A percentile compares a stretch with the other conserved stretches of the same genome.
Evolutionary conservation across 2,329 filamentous ascomycete species (phyloP).

Genomic region (Pseudogymnoascus sp.): DNA sequence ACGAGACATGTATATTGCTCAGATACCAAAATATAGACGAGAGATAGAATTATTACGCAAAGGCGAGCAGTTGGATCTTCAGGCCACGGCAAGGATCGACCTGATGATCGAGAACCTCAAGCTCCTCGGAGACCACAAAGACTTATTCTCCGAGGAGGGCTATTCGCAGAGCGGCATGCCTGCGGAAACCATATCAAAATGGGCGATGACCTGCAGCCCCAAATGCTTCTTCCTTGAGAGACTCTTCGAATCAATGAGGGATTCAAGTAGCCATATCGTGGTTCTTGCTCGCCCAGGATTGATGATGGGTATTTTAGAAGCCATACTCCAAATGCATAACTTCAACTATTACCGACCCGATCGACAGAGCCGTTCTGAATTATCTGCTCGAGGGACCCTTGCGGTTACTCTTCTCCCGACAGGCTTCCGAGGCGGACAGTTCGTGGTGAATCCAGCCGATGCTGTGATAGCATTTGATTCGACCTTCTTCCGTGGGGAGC

Average conservation of each 20-base stretch:
- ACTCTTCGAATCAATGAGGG: constrained; percentile 39
- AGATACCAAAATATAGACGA: constrained; percentile 36
- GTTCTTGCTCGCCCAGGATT: constrained; percentile 44
- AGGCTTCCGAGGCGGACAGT: constrained; percentile 13
- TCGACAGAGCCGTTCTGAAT: constrained; percentile 24
- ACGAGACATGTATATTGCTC: constrained; percentile 44
- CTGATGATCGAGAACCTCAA: constrained; percentile 42
- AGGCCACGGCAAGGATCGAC: constrained; percentile 40
- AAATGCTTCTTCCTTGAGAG: constrained; percentile 53
- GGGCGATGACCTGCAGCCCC: constrained; percentile 46
- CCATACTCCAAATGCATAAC: constrained; percentile 36
- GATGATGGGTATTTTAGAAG: constrained; percentile 43
- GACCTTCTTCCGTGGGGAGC: constrained; percentile 8
- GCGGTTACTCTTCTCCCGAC: constrained; percentile 23
- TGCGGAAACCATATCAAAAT: constrained; percentile 39
- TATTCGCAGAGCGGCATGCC: constrained; percentile 32
- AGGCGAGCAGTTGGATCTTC: constrained; percentile 34
- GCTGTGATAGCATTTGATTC: constrained; percentile 16
- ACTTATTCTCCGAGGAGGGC: constrained; percentile 39
- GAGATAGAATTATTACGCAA: constrained; percentile 42
- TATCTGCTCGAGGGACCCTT: constrained; percentile 17
- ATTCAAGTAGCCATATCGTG: constrained; percentile 40
- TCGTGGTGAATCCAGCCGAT: constrained; percentile 14
- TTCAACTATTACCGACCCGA: constrained; percentile 29
- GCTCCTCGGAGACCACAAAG: constrained; percentile 49